Conservation (phyloP, 2,329 filamentous ascomycete species). For the Laburnicola sp. region DNA sequence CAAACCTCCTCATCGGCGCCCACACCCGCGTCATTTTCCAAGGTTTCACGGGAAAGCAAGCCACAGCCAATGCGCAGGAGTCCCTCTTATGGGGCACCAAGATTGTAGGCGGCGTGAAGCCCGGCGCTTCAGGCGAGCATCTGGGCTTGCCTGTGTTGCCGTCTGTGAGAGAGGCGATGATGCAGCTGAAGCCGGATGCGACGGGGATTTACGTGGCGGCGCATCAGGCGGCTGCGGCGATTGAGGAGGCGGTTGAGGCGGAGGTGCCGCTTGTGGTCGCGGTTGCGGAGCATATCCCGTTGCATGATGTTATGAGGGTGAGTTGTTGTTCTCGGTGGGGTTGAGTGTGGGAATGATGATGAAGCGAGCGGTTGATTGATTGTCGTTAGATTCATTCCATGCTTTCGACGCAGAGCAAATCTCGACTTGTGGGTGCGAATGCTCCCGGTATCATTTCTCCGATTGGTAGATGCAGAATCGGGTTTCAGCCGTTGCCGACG, state of each 20-base stretch:
- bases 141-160: slow-evolving; percentile 72
- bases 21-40: slow-evolving; percentile 71
- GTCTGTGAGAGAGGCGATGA: slow-evolving; percentile 68
- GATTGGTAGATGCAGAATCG: slow-evolving; percentile 69
- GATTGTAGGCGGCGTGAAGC: slow-evolving; percentile 77
- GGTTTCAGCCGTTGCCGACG: slow-evolving; percentile 75
- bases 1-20: slow-evolving; percentile 67
- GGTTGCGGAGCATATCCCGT: slow-evolving; percentile 77
- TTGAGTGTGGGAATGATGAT: not conserved
- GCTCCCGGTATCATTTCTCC: slow-evolving; percentile 79
- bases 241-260: slow-evolving; percentile 78
- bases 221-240: slow-evolving; percentile 70
- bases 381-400: slow-evolving; percentile 64
- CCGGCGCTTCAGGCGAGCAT: slow-evolving; percentile 70
- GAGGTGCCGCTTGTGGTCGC: slow-evolving; percentile 77
- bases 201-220: slow-evolving; percentile 80
- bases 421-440: slow-evolving; percentile 77
- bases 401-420: slow-evolving; percentile 70
- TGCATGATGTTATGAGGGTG: slow-evolving; percentile 76
- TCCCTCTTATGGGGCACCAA: slow-evolving; percentile 78
- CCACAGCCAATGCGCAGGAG: slow-evolving; percentile 75
- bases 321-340: slow-evolving; percentile 17
- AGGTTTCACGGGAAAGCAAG: slow-evolving; percentile 69
- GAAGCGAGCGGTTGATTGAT: slow-evolving; percentile 3
- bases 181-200: slow-evolving; percentile 72